phyloP scores from a whole-genome alignment of 768 basidiomycete genomes.

The Pulveroboletus frians region DNA sequence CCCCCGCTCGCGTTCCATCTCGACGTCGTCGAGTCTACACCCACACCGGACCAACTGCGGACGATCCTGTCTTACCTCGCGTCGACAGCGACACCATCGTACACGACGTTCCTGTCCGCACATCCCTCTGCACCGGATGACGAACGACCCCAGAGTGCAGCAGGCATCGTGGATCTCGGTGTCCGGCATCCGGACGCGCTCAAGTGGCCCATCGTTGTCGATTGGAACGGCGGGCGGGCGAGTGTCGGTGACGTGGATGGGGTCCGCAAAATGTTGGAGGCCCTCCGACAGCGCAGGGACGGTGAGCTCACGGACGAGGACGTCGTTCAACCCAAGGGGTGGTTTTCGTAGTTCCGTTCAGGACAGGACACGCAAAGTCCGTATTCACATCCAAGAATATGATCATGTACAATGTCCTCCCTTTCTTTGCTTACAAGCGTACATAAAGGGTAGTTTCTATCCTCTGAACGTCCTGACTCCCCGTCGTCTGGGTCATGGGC shows the following conservation, averaged over 20 bases:
- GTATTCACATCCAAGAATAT: no score
- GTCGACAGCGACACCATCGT: slow-evolving; percentile 25
- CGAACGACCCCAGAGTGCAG: slow-evolving; percentile 37
- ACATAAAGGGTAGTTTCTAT: no score
- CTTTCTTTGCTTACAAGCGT: no score
- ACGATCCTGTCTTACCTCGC: slow-evolving; percentile 62
- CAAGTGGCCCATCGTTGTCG: slow-evolving; percentile 78
- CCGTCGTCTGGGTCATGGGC: not conserved
- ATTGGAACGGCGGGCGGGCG: slow-evolving; percentile 65
- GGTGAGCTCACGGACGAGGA: slow-evolving; percentile 49
- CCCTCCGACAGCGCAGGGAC: slow-evolving; percentile 58
- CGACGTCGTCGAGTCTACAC: slow-evolving; percentile 63
- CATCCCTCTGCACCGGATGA: slow-evolving; percentile 46
- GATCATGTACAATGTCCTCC: no score
- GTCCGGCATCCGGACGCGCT: slow-evolving; percentile 52
- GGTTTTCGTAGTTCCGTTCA: slow-evolving; percentile 47
- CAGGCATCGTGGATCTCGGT: slow-evolving; percentile 47
- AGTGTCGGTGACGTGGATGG: slow-evolving; percentile 64
- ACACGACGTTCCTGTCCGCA: slow-evolving; percentile 50
- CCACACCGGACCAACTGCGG: slow-evolving; percentile 62
- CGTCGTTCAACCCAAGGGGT: slow-evolving; percentile 47
- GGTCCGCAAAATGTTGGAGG: slow-evolving; percentile 63
- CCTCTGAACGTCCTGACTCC: not conserved
- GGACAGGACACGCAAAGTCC: no score
- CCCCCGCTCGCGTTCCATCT: slow-evolving; percentile 65